Evolutionary conservation across 345 rosid species (phyloP).

Genomic region (Eucalyptus curtisii): DNA sequence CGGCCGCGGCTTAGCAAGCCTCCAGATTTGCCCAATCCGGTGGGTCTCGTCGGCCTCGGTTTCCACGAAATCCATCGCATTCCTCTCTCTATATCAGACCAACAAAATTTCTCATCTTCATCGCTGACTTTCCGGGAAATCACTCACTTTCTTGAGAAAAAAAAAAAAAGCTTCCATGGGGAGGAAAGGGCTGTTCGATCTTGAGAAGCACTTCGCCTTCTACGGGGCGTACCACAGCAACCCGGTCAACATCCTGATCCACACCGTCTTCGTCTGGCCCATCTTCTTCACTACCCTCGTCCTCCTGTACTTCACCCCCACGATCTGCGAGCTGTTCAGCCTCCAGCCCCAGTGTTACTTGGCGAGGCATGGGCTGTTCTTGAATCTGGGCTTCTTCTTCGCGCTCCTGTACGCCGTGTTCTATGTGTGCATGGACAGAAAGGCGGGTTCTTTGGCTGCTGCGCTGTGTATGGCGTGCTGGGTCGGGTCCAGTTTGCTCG

Average conservation of each 20-base stretch:
- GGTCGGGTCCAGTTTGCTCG: slow-evolving; percentile 59
- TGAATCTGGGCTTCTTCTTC: slow-evolving; percentile 48
- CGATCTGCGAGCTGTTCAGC: slow-evolving; percentile 23
- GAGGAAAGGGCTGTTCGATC: slow-evolving; percentile 51
- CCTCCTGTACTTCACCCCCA: slow-evolving; percentile 46
- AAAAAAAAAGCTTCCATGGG: background rate
- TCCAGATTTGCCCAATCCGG: background rate
- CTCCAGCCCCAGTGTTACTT: slow-evolving; percentile 20
- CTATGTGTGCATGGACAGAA: slow-evolving; percentile 53
- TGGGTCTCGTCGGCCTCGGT: background rate
- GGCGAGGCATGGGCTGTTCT: slow-evolving; percentile 22
- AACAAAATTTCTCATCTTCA: background rate
- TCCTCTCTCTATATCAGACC: background rate
- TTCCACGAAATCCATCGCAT: background rate
- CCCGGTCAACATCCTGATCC: slow-evolving; percentile 57
- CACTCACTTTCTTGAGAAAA: background rate
- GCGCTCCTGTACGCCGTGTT: slow-evolving; percentile 50
- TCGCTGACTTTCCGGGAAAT: background rate
- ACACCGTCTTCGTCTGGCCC: slow-evolving; percentile 83
- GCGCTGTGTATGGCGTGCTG: slow-evolving; percentile 67
- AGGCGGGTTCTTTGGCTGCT: slow-evolving; percentile 76
- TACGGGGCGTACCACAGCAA: slow-evolving; percentile 94
- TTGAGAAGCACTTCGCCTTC: slow-evolving; percentile 86
- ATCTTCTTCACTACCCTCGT: slow-evolving; percentile 59
- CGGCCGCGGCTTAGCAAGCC: background rate